Evolutionary conservation across 768 basidiomycete genomes (phyloP), one percentile per base, ranked within the genome.

Genomic region (Russula griseocarnosa): DNA sequence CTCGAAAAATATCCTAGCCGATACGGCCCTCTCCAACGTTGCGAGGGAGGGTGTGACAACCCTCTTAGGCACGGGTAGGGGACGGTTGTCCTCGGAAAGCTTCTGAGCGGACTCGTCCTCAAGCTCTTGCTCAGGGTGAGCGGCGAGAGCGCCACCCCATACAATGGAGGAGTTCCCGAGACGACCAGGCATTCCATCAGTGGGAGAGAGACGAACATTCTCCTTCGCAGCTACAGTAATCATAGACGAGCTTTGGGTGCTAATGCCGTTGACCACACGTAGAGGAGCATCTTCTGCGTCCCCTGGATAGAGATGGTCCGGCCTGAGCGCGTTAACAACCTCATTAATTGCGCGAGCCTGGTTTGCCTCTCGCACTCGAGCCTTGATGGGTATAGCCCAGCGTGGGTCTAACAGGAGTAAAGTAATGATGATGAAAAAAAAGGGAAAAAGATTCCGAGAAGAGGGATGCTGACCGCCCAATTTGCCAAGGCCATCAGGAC

Each of bases 1-100:
- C 80, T 92, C 92, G 76, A 98, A 97, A 81, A 86, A 97, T 77
- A 98, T 92, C 73, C 90, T 86, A 46, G 90, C 86, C 38, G 94
- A 88, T 63, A 94, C 92, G 56, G 94, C 92, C 74, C 90, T 94
- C 75, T 99, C 95, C 71, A 98, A 80, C 34, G 96, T 97, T 49
- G 87, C 81, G 61, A 99, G 80, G 59, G 94, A 95, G 44, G 96
- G 94, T 16, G 81, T 85, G 71, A 98, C 88, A 58, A 81, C 77
- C 73, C 81, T 82, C 69, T 76, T 79, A 64, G 81, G 81, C 52
- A 71, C 54, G 76, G 76, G 47, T 73, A 77, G 50, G 61, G 64
- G 36, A 64, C 61, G 57, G 67, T 61, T 34, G 70, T 68, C 60
- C 71, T 69, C 72, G 54, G 66, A 69, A 55, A 67, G 55, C 61